Base-by-base conservation (phyloP, 2,329 filamentous ascomycete genomes). In the Calonectria pseudoreteaudii region DNA sequence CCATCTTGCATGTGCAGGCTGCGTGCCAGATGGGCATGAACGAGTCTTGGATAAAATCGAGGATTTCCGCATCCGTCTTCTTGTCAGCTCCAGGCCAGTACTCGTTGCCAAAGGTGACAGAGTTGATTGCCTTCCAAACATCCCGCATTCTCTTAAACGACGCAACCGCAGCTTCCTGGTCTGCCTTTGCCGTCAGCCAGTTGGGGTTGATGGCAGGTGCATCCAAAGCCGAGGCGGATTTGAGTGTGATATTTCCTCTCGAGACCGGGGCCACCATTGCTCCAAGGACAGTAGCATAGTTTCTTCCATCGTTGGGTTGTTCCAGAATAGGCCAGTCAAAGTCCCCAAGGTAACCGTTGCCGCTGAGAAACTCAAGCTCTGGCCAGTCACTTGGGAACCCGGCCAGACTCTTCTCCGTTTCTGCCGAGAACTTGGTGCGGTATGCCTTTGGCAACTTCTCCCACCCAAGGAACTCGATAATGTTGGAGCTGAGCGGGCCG, bases 131-230 rank as follows among this genome's bases (percentile, higher is more conserved):
- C 9, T 52, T 64, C 68, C 68, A 70, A n/a, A 70, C 31, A 5
- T 70, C 47, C 13, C 68, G 56, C 58, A 74, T 71, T 8, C 60
- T 44, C 23, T 64, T 38, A 72, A 86, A 86, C 0, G 81, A 80
- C 0, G 84, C 82, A 18, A 89, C 72, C 3, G 86, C 86, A 4
- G 90, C 79, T 14, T 88, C 85, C 28, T 84, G 76, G 41, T 90
- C 89, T 1, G 83, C 80, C 13, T 84, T 82, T 11, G 85, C 81
- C 1, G 80, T 81, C 1, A 90, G 80, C 83, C 85, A 90, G 75
- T 87, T 87, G 2, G 87, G 86, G 74, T 88, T 82, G 70, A 89
- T 86, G 11, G 86, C 76, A 0, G 88, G 88, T 9, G 79, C 75
- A 23, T 85, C 83, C 0, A 76, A 73, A 1, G 81, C 84, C 10